Percentiles rank a stretch among this genome's conserved stretches.
Evolutionary conservation across 495 filamentous ascomycete genomes (phyloP).

Genomic region (Rhypophila decipiens): DNA sequence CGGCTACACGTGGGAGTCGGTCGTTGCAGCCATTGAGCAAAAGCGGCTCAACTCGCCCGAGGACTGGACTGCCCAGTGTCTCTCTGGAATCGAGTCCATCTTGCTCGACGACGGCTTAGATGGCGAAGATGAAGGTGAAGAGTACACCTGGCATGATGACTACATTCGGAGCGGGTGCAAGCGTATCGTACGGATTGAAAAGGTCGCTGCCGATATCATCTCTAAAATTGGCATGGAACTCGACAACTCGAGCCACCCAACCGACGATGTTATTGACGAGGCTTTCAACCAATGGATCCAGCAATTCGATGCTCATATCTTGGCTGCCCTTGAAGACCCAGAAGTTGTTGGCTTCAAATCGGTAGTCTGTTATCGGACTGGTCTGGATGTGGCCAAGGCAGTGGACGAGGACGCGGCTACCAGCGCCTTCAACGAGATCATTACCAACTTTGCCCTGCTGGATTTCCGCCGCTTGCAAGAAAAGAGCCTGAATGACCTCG

Average conservation of each 20-base stretch:
- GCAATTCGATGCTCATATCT: conserved; percentile 39
- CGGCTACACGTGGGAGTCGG: conserved; percentile 53
- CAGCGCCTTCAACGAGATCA: conserved; percentile 21
- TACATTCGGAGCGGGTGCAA: conserved; percentile 58
- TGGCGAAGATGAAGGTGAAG: conserved; percentile 47
- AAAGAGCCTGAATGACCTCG: conserved; percentile 55
- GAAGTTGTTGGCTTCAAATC: conserved; percentile 81
- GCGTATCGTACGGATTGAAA: conserved; percentile 79
- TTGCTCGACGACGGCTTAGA: conserved; percentile 76
- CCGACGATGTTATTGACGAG: conserved; percentile 19
- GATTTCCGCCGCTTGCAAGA: conserved; percentile 49
- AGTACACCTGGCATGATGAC: conserved; percentile 64
- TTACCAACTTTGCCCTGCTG: conserved; percentile 16
- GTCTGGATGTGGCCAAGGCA: conserved; percentile 49
- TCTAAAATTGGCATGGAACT: conserved; percentile 31
- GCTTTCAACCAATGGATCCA: conserved; percentile 23
- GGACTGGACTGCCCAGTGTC: conserved; percentile 55
- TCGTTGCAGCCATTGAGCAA: conserved; percentile 53
- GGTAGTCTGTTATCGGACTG: conserved; percentile 77
- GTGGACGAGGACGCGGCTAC: conserved; percentile 17
- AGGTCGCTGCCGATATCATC: conserved; percentile 61
- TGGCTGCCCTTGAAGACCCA: conserved; percentile 49
- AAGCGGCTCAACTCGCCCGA: conserved; percentile 50
- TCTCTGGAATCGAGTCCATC: conserved; percentile 68
- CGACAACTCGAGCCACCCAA: conserved; percentile 6